Evolutionary conservation across 2,329 filamentous ascomycete genomes (phyloP), one percentile per base, ranked within the genome.

Genomic region (Epichloe hybrida): DNA sequence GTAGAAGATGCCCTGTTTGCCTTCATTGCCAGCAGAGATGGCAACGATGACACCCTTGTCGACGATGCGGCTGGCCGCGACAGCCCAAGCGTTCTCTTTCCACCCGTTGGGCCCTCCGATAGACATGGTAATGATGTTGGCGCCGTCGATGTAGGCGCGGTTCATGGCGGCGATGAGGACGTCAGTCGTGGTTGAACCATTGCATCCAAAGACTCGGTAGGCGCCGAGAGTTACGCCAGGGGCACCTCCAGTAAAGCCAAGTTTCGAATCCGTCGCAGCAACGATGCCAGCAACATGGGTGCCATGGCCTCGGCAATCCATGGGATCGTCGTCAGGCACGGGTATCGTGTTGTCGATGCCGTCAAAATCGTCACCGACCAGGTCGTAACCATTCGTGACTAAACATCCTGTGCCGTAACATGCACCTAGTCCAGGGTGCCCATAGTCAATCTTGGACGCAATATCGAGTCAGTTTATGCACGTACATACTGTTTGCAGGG

Each of bases 401-500:
- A 59, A 64, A 59, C 71, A 79, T 3, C 72, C 75, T 6, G 66
- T 58, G 3, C 77, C 79, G 57, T 80, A 81, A 54, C 77, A 76
- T 42, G 76, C 77, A 37, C 80, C 79, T 3, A 83, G 70, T 31
- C 76, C 73, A 1, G 77, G 75, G 57, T 82, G 78, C 1, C 64
- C 69, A 58, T 81, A 82, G 59, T 83, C 79, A 46, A 79, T 65
- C 68, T 71, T 23, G 13, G 46, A 69, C 58, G 7, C 37, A 3
- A 8, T n/a, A 4, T 27, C 23, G 23, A 7, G 23, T 27, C 23
- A 27, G 23, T 6, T 7, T 27, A 3, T 21, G 20, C 17, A 17
- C 17, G 17, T 21, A 27, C 23, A 6, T 6, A 27, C 23, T 27
- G 23, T 27, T 27, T 27, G 5, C 23, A 27, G 23, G 23, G 6